phyloP scores from a whole-genome alignment of 306 rosid genomes.

The Lupinus albus region DNA sequence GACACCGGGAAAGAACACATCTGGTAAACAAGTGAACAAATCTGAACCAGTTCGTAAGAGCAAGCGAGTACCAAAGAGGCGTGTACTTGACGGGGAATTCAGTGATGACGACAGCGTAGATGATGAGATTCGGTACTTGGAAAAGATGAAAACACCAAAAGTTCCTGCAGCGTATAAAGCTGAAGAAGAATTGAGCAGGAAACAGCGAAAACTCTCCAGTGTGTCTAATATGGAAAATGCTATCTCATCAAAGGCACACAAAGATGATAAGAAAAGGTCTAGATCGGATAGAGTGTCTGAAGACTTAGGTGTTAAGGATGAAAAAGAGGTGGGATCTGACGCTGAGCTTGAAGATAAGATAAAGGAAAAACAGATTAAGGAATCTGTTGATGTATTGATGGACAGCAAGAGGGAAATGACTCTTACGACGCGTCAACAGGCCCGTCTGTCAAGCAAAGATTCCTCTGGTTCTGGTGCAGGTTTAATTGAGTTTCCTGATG shows the following conservation, averaged over 20 bases:
- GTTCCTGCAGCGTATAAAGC: too few species aligned
- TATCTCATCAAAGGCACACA: constrained; percentile 41
- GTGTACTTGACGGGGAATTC: constrained; percentile 68
- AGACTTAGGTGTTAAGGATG: constrained; percentile 49
- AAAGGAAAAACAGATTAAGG: constrained; percentile 79
- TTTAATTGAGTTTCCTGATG: constrained; percentile 71
- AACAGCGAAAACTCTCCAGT: constrained; percentile 75
- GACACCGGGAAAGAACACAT: constrained; percentile 53
- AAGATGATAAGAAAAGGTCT: constrained; percentile 35
- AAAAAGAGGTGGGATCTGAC: constrained; percentile 72
- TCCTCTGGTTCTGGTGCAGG: constrained; percentile 66
- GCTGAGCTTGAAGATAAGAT: constrained; percentile 71
- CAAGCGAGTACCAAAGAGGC: constrained; percentile 69
- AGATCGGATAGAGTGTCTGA: constrained; percentile 27
- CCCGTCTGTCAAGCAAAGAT: constrained; percentile 73
- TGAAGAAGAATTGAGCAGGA: constrained; percentile 63
- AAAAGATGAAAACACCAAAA: too few species aligned
- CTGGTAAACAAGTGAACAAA: constrained; percentile 60
- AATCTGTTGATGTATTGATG: constrained; percentile 69
- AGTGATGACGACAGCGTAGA: constrained; percentile 72
- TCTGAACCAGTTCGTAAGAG: constrained; percentile 78
- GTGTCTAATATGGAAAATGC: constrained; percentile 68
- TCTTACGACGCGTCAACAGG: constrained; percentile 76
- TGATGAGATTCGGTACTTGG: constrained; percentile 14
- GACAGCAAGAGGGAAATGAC: constrained; percentile 73